Evolutionary conservation across 805 yeast species (phyloP), one percentile per base, ranked within the genome.

Genomic region (Isabelozyma pseudorhagii): DNA sequence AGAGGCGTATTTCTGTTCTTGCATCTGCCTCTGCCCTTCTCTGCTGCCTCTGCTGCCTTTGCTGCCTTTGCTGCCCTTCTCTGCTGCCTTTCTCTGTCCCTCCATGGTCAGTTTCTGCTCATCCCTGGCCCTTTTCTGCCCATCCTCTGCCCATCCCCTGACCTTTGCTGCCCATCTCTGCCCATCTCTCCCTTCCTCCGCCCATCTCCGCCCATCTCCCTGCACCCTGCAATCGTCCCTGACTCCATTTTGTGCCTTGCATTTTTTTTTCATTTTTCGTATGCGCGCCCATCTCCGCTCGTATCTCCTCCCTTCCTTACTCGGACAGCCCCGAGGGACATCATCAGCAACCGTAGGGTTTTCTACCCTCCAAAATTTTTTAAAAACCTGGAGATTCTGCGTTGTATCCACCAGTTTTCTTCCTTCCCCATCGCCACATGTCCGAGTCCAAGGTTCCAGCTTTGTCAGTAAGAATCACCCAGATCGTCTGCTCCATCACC

Each of bases 401-500:
- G 17, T 45, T 40, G 36, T 11, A 6, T 43, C 4, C 21, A 17
- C 47, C 25, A 9, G 9, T 29, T 29, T 17, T 18, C 21, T 28
- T 9, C 9, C 40, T 9, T 5, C 9, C 8, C 40, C 40, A 11
- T 38, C n/a, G 40, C 25, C 5, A n/a, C 14, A 46, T 54, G 49
- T 17, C 50, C 10, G 27, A 42, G 4, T n/a, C 31, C 27, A 48
- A 44, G 25, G 25, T 46, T 17, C 53, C 54, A 5, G 55, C 67
- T 3, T 53, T 56, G 40, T 40, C 59, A 34, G 62, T 54, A 34
- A 67, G 83, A 53, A 46, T 75, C 8, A 49, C 75, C 2, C 96
- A 90, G 63, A 78, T 88, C 9, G 44, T 62, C 1, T 74, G 82
- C 65, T 83, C 84, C 17, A 78, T 79, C 17, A 50, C 69, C 14